Percentiles rank a stretch among this genome's conserved stretches.
Conservation (phyloP, 1,284 basidiomycete species). For the Boletus holoroseus region DNA sequence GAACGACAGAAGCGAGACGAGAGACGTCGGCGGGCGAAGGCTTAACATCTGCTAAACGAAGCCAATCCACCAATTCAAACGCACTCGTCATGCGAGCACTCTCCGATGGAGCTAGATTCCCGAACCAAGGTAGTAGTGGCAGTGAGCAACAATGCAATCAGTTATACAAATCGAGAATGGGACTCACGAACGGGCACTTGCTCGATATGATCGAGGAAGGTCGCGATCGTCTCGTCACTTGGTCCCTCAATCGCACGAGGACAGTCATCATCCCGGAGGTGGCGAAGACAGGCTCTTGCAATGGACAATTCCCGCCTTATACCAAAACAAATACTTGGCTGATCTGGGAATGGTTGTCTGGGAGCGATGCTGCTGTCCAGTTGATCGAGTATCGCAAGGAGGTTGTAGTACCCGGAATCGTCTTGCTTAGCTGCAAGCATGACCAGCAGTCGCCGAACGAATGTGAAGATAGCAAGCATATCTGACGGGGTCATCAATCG, state of each 20-base stretch:
- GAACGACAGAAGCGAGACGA: conserved; percentile 39
- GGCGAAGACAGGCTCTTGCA: conserved; percentile 34
- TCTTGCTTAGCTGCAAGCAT: conserved; percentile 52
- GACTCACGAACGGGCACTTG: conserved; percentile 39
- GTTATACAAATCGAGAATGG: neutral
- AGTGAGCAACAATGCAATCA: neutral
- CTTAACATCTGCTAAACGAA: conserved; percentile 43
- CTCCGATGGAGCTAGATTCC: conserved; percentile 34
- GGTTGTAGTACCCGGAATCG: conserved; percentile 31
- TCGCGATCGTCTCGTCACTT: conserved; percentile 27
- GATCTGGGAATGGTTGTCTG: conserved; percentile 28
- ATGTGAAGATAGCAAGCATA: conserved; percentile 57
- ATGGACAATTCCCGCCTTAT: conserved; percentile 44
- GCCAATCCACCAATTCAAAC: conserved; percentile 54
- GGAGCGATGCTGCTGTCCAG: conserved; percentile 34
- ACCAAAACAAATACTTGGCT: conserved; percentile 40
- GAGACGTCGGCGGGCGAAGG: conserved; percentile 36
- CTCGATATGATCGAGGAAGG: conserved; percentile 44
- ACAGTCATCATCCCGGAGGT: conserved; percentile 19
- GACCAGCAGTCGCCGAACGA: conserved; percentile 56
- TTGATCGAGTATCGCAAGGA: conserved; percentile 36
- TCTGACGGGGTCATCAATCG: conserved; percentile 54
- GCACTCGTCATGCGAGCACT: conserved; percentile 37
- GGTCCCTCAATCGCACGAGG: neutral
- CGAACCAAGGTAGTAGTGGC: neutral